These are phyloP conservation scores for Blastocystis sp. DNA, from an alignment of 352 stramenopile genomes.

Conservation along the genomic window DNA sequence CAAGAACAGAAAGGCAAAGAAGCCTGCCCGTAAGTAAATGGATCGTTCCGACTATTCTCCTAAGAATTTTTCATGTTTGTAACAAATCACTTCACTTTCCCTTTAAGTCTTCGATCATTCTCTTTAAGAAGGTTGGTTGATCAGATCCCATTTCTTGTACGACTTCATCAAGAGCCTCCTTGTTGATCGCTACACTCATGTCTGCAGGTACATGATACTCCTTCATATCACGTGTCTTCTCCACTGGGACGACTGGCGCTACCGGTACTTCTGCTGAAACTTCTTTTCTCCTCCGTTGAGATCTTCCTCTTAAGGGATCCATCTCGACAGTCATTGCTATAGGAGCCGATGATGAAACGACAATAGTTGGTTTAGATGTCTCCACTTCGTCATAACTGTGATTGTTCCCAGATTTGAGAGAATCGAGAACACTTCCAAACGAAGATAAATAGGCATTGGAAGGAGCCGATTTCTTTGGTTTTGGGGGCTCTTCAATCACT, in stretches of 20 bases:
- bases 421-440: slow-evolving; percentile 29
- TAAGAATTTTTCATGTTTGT: not conserved
- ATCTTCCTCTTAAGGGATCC: not conserved
- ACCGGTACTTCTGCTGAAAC: not conserved
- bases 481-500: slow-evolving; percentile 2
- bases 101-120: slow-evolving; percentile 49
- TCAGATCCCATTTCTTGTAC: slow-evolving; percentile 24
- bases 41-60: not conserved
- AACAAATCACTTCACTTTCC: slow-evolving; percentile 39
- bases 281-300: not conserved
- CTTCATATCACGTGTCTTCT: slow-evolving; percentile 35
- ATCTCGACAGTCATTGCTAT: not conserved
- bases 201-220: slow-evolving; percentile 56
- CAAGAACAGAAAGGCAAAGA: slow-evolving; percentile 44
- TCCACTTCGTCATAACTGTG: slow-evolving; percentile 42
- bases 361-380: not conserved
- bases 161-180: slow-evolving; percentile 50
- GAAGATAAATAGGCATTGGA: slow-evolving; percentile 40
- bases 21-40: slow-evolving; percentile 16
- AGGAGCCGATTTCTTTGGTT: not conserved
- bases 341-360: not conserved
- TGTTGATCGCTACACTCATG: slow-evolving; percentile 55
- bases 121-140: slow-evolving; percentile 25
- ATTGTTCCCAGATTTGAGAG: slow-evolving; percentile 41
- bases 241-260: not conserved